These are phyloP conservation scores for Colletotrichum sp. DNA, from an alignment of 2,329 filamentous ascomycete species.

Conservation along the genomic window DNA sequence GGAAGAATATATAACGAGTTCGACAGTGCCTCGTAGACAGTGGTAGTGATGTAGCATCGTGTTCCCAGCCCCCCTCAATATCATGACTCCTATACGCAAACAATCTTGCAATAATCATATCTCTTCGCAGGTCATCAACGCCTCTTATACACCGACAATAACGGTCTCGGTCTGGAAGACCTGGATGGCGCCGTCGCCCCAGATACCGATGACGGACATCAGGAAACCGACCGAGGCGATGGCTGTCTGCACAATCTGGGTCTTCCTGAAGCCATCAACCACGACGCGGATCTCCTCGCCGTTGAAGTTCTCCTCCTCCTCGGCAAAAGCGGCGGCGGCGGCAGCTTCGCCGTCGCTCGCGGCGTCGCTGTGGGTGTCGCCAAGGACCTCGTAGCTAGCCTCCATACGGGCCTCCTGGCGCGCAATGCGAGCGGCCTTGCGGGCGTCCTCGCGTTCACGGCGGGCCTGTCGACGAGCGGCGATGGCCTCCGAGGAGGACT, in stretches of 20 bases:
- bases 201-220: conserved; percentile 68
- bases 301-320: conserved; percentile 54
- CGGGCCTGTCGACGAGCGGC: conserved; percentile 26
- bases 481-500: conserved; percentile 28
- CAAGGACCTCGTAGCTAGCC: conserved; percentile 73
- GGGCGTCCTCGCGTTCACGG: conserved; percentile 29
- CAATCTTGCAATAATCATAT: not conserved
- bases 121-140: not conserved
- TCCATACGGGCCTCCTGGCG: conserved; percentile 58
- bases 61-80: conserved; percentile 4
- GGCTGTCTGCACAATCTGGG: conserved; percentile 58
- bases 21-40: conserved; percentile 2
- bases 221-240: conserved; percentile 62
- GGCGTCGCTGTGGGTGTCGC: conserved; percentile 54
- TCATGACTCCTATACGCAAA: conserved; percentile 6
- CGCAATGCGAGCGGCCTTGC: conserved; percentile 30
- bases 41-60: not conserved
- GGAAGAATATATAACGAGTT: conserved; percentile 15
- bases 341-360: conserved; percentile 55
- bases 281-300: conserved; percentile 65
- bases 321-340: conserved; percentile 32
- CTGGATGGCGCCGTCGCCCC: conserved; percentile 61
- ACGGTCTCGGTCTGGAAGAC: conserved; percentile 24
- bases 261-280: conserved; percentile 60
- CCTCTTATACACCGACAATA: conserved; percentile 16